Evolutionary conservation across 2,329 filamentous ascomycete species (phyloP).

Genomic region (Incumbomyces delicatus): DNA sequence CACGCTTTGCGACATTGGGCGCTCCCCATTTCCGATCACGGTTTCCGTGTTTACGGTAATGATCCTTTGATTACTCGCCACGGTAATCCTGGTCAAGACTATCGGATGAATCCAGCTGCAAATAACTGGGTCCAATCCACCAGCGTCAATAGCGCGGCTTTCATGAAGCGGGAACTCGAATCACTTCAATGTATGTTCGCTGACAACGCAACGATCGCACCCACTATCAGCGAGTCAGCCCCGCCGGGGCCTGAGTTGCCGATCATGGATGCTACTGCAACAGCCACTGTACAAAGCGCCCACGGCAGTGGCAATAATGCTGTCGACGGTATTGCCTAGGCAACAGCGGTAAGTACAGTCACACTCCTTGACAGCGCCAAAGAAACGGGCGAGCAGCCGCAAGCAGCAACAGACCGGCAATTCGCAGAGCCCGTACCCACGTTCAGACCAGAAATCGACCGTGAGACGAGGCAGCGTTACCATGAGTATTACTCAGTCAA

Average conservation of each 20-base stretch:
- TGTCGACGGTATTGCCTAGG: background rate
- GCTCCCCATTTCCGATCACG: background rate
- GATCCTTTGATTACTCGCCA: background rate
- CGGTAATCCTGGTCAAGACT: background rate
- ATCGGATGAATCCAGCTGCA: background rate
- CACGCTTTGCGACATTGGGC: background rate
- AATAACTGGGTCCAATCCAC: background rate
- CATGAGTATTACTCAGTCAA: background rate
- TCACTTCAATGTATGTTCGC: background rate
- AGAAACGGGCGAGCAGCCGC: background rate
- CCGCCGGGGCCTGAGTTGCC: too few relatives aligned
- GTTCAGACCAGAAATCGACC: background rate
- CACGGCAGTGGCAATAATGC: background rate
- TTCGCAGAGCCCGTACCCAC: background rate
- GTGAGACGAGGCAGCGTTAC: background rate
- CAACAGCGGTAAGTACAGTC: background rate
- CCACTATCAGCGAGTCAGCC: too few relatives aligned
- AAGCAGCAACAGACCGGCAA: background rate
- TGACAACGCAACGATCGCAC: background rate
- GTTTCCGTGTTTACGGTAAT: background rate
- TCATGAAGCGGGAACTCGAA: background rate
- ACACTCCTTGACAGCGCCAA: background rate
- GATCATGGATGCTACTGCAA: too few relatives aligned
- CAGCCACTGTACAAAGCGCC: background rate
- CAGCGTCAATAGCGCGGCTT: background rate